Percentiles rank a stretch among this genome's conserved stretches.
Conservation (phyloP, 306 rosid species). For the Rosa persica region DNA sequence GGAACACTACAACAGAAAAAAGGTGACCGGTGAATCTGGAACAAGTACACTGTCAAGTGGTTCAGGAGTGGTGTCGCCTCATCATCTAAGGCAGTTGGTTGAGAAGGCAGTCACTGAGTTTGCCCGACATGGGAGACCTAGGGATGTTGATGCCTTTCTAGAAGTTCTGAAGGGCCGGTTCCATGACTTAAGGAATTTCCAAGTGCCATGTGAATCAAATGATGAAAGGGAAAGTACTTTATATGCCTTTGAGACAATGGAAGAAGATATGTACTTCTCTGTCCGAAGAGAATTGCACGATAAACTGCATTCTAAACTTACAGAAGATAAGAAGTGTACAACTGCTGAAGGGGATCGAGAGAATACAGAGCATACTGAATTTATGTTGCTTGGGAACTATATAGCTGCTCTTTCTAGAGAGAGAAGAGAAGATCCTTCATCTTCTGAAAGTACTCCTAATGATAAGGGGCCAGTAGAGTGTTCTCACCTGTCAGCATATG, state of each 20-base stretch:
- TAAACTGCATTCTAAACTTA: conserved; percentile 29
- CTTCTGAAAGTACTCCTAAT: conserved; percentile 44
- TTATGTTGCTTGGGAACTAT: conserved; percentile 67
- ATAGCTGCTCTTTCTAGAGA: conserved; percentile 62
- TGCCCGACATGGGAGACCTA: conserved; percentile 49
- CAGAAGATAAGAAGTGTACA: conserved; percentile 31
- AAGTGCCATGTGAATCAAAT: conserved; percentile 42
- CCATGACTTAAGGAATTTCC: conserved; percentile 50
- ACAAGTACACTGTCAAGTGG: conserved; percentile 34
- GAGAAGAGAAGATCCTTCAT: conserved; percentile 48
- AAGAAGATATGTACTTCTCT: conserved; percentile 59
- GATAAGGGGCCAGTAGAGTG: conserved; percentile 51
- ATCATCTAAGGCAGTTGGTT: conserved; percentile 42
- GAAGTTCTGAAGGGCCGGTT: conserved; percentile 54
- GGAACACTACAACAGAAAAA: neutral
- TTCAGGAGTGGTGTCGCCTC: conserved; percentile 45
- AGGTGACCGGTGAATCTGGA: conserved; percentile 32
- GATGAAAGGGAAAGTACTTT: conserved; percentile 36
- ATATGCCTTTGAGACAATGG: conserved; percentile 59
- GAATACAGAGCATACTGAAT: conserved; percentile 37
- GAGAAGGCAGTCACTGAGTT: conserved; percentile 58
- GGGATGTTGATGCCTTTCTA: conserved; percentile 53
- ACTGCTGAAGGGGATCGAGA: conserved; percentile 40
- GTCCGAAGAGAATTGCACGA: conserved; percentile 51
- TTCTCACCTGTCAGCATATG: conserved; percentile 38